These are phyloP conservation scores for Carex scoparia DNA, from an alignment of 176 grass and related monocot genomes.

Conservation along the genomic window DNA sequence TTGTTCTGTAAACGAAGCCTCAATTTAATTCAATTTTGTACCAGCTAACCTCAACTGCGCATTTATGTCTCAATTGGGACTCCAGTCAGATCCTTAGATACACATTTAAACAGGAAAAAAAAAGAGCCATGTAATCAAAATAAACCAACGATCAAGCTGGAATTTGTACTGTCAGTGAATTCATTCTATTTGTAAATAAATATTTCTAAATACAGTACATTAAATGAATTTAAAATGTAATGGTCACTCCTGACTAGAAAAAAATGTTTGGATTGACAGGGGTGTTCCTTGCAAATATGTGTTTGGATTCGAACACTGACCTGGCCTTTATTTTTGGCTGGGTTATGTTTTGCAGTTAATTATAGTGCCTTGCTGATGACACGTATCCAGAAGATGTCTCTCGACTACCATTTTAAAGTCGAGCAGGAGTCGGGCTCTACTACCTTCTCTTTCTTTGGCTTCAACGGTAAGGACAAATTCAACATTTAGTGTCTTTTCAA, in stretches of 20 bases:
- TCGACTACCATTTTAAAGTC: slow-evolving; percentile 73
- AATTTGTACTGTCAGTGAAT: background rate
- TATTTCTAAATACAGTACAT: background rate
- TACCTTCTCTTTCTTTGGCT: slow-evolving; percentile 60
- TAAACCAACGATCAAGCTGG: background rate
- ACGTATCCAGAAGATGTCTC: slow-evolving; percentile 72
- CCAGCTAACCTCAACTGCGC: background rate
- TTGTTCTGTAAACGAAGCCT: background rate
- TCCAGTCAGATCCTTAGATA: background rate
- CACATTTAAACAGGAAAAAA: background rate
- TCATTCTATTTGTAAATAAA: background rate
- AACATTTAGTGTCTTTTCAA: background rate
- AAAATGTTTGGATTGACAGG: slow-evolving; percentile 23
- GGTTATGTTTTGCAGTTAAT: slow-evolving; percentile 56
- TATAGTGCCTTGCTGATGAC: slow-evolving; percentile 58
- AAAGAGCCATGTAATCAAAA: background rate
- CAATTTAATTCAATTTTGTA: background rate
- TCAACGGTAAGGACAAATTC: slow-evolving; percentile 45
- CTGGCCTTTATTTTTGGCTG: slow-evolving; percentile 42
- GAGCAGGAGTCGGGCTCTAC: slow-evolving; percentile 74
- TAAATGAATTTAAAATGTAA: background rate
- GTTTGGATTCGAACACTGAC: slow-evolving; percentile 23
- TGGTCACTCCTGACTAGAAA: slow-evolving; percentile 17
- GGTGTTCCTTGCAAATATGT: slow-evolving; percentile 10
- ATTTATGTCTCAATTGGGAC: background rate